phyloP scores from a whole-genome alignment of 129 eudicot species.

The Tagetes erecta region DNA sequence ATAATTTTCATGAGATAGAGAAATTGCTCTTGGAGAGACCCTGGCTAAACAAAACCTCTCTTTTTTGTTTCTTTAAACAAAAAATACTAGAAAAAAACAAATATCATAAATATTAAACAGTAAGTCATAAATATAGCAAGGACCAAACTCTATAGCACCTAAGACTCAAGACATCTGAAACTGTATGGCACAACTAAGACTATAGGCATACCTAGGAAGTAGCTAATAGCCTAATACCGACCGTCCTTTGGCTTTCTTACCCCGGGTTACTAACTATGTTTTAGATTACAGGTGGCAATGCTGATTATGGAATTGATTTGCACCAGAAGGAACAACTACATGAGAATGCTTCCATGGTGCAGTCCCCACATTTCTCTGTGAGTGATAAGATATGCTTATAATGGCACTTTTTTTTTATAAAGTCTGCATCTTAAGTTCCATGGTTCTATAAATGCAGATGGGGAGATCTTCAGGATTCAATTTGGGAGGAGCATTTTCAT shows the following conservation, averaged over 20 bases:
- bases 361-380: slow-evolving; percentile 80
- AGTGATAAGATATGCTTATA: slow-evolving; percentile 25
- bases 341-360: slow-evolving; percentile 76
- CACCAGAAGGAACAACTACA: slow-evolving; percentile 92
- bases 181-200: too few relatives aligned
- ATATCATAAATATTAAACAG: too few relatives aligned
- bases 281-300: slow-evolving; percentile 73
- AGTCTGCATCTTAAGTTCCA: slow-evolving; percentile 7
- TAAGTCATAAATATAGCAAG: too few relatives aligned
- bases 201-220: too few relatives aligned
- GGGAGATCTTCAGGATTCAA: slow-evolving; percentile 82
- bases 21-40: too few relatives aligned
- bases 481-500: slow-evolving; percentile 64
- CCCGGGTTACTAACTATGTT: slow-evolving; percentile 16
- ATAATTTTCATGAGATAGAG: not conserved
- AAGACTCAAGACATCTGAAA: too few relatives aligned
- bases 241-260: not conserved
- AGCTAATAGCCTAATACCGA: too few relatives aligned
- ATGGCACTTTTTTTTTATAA: not conserved
- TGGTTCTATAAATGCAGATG: slow-evolving; percentile 44
- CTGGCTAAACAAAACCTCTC: too few relatives aligned
- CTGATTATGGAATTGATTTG: slow-evolving; percentile 76
- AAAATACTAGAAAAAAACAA: too few relatives aligned
- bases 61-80: too few relatives aligned
- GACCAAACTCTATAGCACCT: too few relatives aligned